phyloP scores from a whole-genome alignment of 2,329 filamentous ascomycete species.

The Ascochyta pisi region DNA sequence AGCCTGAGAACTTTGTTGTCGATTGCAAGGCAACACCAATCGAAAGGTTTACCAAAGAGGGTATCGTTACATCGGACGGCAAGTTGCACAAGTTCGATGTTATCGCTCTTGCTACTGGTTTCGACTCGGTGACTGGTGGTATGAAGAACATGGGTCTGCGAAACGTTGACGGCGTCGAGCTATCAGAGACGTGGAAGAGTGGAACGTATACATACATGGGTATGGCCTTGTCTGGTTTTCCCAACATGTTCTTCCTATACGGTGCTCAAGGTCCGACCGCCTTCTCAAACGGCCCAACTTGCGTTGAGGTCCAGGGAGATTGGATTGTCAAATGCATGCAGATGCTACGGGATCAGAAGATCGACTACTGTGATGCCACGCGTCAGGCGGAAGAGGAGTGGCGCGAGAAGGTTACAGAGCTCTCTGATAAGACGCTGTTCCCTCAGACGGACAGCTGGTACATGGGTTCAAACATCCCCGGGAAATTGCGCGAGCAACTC shows the following conservation, averaged over 20 bases:
- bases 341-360: constrained; percentile 46
- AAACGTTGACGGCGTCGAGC: constrained; percentile 47
- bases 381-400: constrained; percentile 53
- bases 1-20: constrained; percentile 52
- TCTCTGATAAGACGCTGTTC: constrained; percentile 52
- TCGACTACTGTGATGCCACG: constrained; percentile 51
- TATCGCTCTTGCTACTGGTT: constrained; percentile 55
- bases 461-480: constrained; percentile 55
- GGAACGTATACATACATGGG: constrained; percentile 53
- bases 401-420: constrained; percentile 49
- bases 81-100: constrained; percentile 53
- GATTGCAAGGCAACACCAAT: constrained; percentile 54
- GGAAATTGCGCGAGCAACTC: constrained; percentile 55
- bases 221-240: constrained; percentile 50
- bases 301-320: constrained; percentile 54
- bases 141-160: constrained; percentile 51
- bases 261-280: constrained; percentile 56
- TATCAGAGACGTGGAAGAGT: constrained; percentile 51
- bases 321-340: constrained; percentile 55
- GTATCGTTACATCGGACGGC: constrained; percentile 51
- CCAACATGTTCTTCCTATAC: constrained; percentile 46
- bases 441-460: constrained; percentile 42
- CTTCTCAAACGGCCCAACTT: constrained; percentile 56
- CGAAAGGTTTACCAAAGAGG: constrained; percentile 47
- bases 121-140: constrained; percentile 53